These are phyloP conservation scores for Paraglomus brasilianum DNA, from an alignment of 192 early-diverging fungal genomes.

Conservation along the genomic window DNA sequence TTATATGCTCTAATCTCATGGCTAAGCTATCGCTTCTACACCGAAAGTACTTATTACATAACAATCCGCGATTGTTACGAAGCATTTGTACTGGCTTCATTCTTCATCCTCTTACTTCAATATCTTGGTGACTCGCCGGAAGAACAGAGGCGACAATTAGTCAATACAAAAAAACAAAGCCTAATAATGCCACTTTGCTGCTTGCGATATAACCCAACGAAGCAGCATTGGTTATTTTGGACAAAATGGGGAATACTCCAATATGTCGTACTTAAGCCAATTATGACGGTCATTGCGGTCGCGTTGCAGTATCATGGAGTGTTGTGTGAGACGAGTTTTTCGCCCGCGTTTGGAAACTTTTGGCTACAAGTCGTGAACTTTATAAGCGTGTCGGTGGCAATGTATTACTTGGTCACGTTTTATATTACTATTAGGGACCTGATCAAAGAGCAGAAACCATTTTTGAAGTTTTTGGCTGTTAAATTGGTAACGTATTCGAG, in stretches of 20 bases:
- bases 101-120: slow-evolving; percentile 69
- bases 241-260: slow-evolving; percentile 70
- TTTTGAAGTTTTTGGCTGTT: slow-evolving; percentile 43
- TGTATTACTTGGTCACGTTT: slow-evolving; percentile 67
- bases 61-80: slow-evolving; percentile 75
- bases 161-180: slow-evolving; percentile 46
- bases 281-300: slow-evolving; percentile 59
- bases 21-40: slow-evolving; percentile 69
- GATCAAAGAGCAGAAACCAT: slow-evolving; percentile 48
- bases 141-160: slow-evolving; percentile 44
- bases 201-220: slow-evolving; percentile 56
- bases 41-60: slow-evolving; percentile 64
- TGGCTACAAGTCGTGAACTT: slow-evolving; percentile 64
- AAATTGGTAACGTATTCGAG: slow-evolving; percentile 24
- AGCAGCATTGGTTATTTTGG: slow-evolving; percentile 50
- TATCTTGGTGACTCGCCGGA: slow-evolving; percentile 56
- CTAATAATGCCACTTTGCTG: slow-evolving; percentile 65
- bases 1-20: slow-evolving; percentile 70
- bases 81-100: slow-evolving; percentile 69
- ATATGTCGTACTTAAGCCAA: slow-evolving; percentile 64
- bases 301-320: slow-evolving; percentile 58
- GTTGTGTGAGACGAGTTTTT: slow-evolving; percentile 63
- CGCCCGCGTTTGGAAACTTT: slow-evolving; percentile 61
- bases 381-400: slow-evolving; percentile 60
- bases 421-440: slow-evolving; percentile 61